phyloP scores from a whole-genome alignment of 2,329 filamentous ascomycete species.

The Paecilomyces sp. region DNA sequence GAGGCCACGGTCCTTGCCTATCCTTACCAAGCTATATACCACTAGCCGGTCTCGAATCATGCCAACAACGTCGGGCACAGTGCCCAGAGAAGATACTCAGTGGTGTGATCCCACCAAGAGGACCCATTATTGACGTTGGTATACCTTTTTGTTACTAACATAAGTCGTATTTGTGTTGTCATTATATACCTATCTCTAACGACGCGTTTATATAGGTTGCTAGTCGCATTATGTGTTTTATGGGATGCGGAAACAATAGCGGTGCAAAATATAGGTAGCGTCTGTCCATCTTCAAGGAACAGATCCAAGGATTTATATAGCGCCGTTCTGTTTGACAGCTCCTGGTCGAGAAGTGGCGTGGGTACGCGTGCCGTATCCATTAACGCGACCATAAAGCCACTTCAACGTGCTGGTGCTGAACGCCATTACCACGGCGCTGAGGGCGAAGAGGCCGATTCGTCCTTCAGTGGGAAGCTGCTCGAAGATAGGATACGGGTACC shows the following conservation, averaged over 20 bases:
- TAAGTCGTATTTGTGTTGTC: background rate
- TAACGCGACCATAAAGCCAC: constrained; percentile 56
- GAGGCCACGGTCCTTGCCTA: no score
- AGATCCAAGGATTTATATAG: background rate
- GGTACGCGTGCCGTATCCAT: constrained; percentile 24
- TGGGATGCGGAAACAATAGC: no score
- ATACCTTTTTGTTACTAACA: no score
- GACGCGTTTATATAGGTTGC: background rate
- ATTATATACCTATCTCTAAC: background rate
- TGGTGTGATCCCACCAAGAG: no score
- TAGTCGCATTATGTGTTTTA: background rate
- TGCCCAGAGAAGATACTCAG: no score
- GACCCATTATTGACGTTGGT: no score
- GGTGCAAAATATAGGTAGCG: no score
- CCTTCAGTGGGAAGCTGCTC: constrained; percentile 58
- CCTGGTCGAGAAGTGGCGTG: constrained; percentile 19
- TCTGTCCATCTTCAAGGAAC: background rate
- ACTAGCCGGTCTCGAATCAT: no score
- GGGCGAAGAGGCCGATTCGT: constrained; percentile 60
- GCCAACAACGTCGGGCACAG: no score
- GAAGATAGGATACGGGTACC: constrained; percentile 86
- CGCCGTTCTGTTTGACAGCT: constrained; percentile 19
- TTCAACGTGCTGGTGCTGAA: constrained; percentile 61
- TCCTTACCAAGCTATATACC: no score
- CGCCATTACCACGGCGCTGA: constrained; percentile 66